Evolutionary conservation across 2,329 filamentous ascomycete genomes (phyloP), one percentile per base, ranked within the genome.

Genomic region (Penicillium sp.): DNA sequence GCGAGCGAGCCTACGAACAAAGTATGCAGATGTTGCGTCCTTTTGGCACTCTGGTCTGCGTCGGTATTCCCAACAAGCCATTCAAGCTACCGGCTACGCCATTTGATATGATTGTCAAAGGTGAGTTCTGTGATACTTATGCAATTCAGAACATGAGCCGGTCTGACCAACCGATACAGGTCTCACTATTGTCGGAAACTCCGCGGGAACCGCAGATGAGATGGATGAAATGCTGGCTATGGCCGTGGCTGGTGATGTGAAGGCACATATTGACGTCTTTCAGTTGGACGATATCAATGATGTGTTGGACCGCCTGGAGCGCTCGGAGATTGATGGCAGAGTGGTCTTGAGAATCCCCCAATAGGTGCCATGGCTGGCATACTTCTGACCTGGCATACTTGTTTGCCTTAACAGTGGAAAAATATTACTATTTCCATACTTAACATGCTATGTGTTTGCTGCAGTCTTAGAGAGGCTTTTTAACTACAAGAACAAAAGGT

Each of bases 11-110:
- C 10, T 81, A 81, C 59, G 64, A 67, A 31, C 77, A 80, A 56
- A 78, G 77, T 35, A 73, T 78, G 54, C 69, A 72, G 12, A 70
- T 81, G 45, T 69, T 79, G n/a, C 71, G 78, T 10, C 75, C 75
- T 7, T 71, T 75, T n/a, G 79, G 79, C 0, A 78, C 80, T 0
- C 71, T 81, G 37, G 78, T 81, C 1, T 81, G 78, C 35, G 78
- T 81, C 5, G 79, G 79, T 1, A 71, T 81, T 38, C 79, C 79
- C 10, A 77, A 73, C 47, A 66, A 71, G 5, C 73, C 71, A 3
- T 80, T 78, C 59, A 73, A 73, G 61, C 69, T 81, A 19, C 78
- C 78, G 6, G 77, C 78, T 59, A 76, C 75, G 6, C 79, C 79
- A 0, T 75, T 81, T 25, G 75, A 79, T 31, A 80, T 81, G 73